Base-by-base conservation (phyloP, 2,329 filamentous ascomycete species). In the Periglandula ipomoeae region DNA sequence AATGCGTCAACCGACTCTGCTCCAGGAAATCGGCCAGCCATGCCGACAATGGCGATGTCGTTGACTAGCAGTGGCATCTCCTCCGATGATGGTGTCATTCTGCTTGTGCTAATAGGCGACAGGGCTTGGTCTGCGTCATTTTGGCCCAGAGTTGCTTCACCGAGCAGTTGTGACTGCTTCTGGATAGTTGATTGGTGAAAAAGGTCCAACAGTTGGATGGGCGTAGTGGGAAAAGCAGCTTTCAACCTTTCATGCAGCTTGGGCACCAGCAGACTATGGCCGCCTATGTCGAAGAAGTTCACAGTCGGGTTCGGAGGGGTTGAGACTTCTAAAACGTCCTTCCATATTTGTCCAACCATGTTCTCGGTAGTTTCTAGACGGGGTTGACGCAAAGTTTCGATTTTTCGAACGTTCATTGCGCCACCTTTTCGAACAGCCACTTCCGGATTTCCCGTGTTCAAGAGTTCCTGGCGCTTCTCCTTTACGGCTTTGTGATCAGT, bases 221-320 rank as follows among this genome's bases (percentile, higher is more conserved):
- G n/a, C 22, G 37, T 45, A 15, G 24, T 34, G 10, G 47, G 50
- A 30, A 54, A 51, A 5, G 46, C 47, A 11, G 24, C 27, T 34
- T 50, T 51, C 45, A 55, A 35, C 17, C 34, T 40, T 4, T 47
- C 41, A 17, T 53, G 50, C 10, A 55, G 53, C 42, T 48, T 49
- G 9, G 52, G 42, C 5, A 53, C 49, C 22, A 55, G 44, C 2
- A 55, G 40, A 26, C 47, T 51, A 46, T 54, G 50, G 11, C 53
- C 53, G 13, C 53, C 53, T 20, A 55, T 44, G 38, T 50, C 49
- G 32, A 55, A 54, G 44, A 55, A 55, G 23, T 53, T 54, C 32
- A 48, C 41, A 7, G 40, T 42, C 5, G 20, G 17, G 15, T 45
- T 26, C 15, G 52, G 50, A n/a, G 23, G 17, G 9, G 40, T 9